phyloP scores from a whole-genome alignment of 2,329 filamentous ascomycete species.

The Colletotrichum sp. region DNA sequence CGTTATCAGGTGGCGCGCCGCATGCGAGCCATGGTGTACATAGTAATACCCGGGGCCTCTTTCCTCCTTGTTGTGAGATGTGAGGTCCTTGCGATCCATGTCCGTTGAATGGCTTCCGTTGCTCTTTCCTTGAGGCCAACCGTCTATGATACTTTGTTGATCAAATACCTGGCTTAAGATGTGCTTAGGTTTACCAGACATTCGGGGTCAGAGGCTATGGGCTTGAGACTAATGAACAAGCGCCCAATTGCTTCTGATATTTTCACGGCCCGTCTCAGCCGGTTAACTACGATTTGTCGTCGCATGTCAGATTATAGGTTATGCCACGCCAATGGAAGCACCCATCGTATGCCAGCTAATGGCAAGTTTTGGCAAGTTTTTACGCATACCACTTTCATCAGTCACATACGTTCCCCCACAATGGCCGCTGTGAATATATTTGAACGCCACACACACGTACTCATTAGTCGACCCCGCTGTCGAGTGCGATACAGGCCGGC shows the following conservation, averaged over 20 bases:
- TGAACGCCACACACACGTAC: background rate
- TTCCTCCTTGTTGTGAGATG: conserved; percentile 17
- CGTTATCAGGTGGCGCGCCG: background rate
- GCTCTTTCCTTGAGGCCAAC: background rate
- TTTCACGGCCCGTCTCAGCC: background rate
- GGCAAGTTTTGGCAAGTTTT: background rate
- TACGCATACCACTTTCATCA: background rate
- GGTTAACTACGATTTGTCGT: background rate
- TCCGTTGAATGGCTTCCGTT: background rate
- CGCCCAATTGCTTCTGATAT: background rate
- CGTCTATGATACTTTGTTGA: background rate
- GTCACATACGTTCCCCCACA: background rate
- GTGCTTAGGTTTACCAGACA: background rate
- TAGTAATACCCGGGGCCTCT: conserved; percentile 22
- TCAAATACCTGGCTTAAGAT: background rate
- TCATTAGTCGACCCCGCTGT: background rate
- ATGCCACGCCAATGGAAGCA: background rate
- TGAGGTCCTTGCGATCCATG: conserved; percentile 19
- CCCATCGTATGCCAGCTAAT: background rate
- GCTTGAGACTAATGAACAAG: background rate
- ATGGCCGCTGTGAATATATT: background rate
- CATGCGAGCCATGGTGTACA: background rate
- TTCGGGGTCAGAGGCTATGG: background rate
- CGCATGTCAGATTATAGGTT: background rate
- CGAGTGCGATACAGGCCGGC: background rate